Base-by-base conservation (phyloP, 2,329 filamentous ascomycete species). In the Periconia macrospinosa region DNA sequence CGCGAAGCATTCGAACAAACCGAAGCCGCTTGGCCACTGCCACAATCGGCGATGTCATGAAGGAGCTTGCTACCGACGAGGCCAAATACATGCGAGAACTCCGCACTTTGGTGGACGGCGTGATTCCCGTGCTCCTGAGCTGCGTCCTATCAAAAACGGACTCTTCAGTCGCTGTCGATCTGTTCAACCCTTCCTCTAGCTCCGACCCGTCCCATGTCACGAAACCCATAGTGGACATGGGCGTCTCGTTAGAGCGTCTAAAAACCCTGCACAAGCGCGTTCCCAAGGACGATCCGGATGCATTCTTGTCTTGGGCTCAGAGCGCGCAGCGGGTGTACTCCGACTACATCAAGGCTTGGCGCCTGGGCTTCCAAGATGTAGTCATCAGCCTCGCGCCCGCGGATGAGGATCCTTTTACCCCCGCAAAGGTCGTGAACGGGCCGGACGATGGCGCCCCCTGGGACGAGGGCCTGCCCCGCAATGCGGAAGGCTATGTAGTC, bases 141-240 rank as follows among this genome's bases (percentile, higher is more conserved):
- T 91, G 92, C 60, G 90, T 96, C 9, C 82, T 97, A 13, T 89
- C 86, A 10, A 86, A 89, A 55, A 86, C 86, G 1, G 84, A 86
- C 57, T 83, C 84, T 7, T 82, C 83, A 14, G 80, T 86, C 45
- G 83, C 85, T 2, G 83, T 85, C 18, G 86, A 87, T 5, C 78
- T 93, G 2, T 92, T 93, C 66, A 83, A 83, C 17, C 80, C 83
- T 10, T 80, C 81, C 17, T 76, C 80, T 20, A 76, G 79, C 45
- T 84, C 85, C 60, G 81, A 89, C 53, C 73, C 81, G 56, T 68
- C 49, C 47, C 83, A 83, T 64, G 81, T 92, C 59, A 92, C 90
- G 14, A 90, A 91, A 72, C 90, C 93, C 0, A 95, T 99, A 50
- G 86, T 97, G 42, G 87, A 91, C 63, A 97, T 99, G 92, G 94